These are phyloP conservation scores for Monilinia aucupariae DNA, from an alignment of 2,329 filamentous ascomycete species.

Conservation along the genomic window DNA sequence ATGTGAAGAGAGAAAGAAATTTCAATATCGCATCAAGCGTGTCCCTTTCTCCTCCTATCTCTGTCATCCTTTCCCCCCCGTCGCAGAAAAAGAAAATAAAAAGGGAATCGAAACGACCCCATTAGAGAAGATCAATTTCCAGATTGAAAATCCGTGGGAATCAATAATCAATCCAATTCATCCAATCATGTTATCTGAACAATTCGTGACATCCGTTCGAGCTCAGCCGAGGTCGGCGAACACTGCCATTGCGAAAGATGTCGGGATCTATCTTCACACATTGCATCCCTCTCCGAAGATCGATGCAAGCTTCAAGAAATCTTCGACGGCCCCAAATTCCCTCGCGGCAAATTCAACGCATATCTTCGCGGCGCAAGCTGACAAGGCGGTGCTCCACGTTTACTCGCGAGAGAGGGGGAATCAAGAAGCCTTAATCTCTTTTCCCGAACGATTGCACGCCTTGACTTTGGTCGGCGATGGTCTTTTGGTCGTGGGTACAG, in stretches of 20 bases:
- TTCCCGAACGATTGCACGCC: conserved; percentile 79
- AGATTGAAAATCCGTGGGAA: too few relatives aligned
- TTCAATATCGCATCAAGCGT: too few relatives aligned
- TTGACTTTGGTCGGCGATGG: conserved; percentile 63
- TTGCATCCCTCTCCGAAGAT: conserved; percentile 72
- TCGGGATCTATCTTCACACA: conserved; percentile 80
- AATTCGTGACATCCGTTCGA: conserved; percentile 53
- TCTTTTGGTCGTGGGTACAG: conserved; percentile 73
- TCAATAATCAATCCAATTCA: too few relatives aligned
- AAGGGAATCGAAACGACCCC: too few relatives aligned
- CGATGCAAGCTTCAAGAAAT: conserved; percentile 84
- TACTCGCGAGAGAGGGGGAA: conserved; percentile 79
- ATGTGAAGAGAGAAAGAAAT: too few relatives aligned
- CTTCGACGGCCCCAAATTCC: conserved; percentile 70
- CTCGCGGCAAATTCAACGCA: conserved; percentile 77
- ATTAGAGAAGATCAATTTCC: too few relatives aligned
- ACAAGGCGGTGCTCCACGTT: conserved; percentile 89
- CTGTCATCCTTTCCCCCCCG: too few relatives aligned
- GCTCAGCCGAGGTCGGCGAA: conserved; percentile 55
- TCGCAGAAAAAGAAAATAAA: too few relatives aligned
- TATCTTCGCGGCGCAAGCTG: conserved; percentile 84
- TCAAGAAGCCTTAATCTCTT: conserved; percentile 82
- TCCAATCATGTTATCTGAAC: conserved; percentile 52
- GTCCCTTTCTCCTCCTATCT: too few relatives aligned
- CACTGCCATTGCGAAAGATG: conserved; percentile 66